Base-by-base conservation (phyloP, 1,284 basidiomycete species). In the Fomitopsis pinicola region DNA sequence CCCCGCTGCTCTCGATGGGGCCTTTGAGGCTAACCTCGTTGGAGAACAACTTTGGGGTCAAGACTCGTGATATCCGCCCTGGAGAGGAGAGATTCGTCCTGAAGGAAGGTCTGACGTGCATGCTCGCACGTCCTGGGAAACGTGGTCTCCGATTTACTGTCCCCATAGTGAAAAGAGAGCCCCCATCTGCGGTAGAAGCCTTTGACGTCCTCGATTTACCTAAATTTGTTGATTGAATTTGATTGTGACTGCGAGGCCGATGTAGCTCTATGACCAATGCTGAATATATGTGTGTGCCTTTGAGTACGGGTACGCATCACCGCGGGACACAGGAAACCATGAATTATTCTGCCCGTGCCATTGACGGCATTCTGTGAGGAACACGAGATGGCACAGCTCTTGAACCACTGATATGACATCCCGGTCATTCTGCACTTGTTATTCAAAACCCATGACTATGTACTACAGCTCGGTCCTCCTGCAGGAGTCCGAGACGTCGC, bases 81-180 rank as follows among this genome's bases (percentile, higher is more conserved):
- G 57, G 57, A 2, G 42, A 46, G 17, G 44, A 50, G 9, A 58
- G 22, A 28, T 58, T 48, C 35, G 30, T 50, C 14, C 10, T 58
- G n/a, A 28, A 14, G 33, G 57, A 58, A 45, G 57, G 19, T 12
- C 30, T 40, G 44, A 50, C 45, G 45, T 58, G 45, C 26, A 30
- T 58, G 44, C 45, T 58, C 26, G 46, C 10, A 42, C 57, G 57
- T 50, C 45, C 57, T 7, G 57, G 57, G 15, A 33, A 58, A 6
- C 15, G 38, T 42, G 33, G 15, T 28, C 30, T 58, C 9, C 45
- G 57, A 5, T 58, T 58, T 45, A 58, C 26, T 6, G 57, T 58
- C 9, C 57, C 57, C 15, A 19, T 35, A 10, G 44, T 44, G 19
- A 46, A 17, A 17, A 17, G n/a, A 28, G 17, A 42, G 26, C 30